Conservation (phyloP, 2,329 filamentous ascomycete genomes). For the Neofusicoccum sp. region DNA sequence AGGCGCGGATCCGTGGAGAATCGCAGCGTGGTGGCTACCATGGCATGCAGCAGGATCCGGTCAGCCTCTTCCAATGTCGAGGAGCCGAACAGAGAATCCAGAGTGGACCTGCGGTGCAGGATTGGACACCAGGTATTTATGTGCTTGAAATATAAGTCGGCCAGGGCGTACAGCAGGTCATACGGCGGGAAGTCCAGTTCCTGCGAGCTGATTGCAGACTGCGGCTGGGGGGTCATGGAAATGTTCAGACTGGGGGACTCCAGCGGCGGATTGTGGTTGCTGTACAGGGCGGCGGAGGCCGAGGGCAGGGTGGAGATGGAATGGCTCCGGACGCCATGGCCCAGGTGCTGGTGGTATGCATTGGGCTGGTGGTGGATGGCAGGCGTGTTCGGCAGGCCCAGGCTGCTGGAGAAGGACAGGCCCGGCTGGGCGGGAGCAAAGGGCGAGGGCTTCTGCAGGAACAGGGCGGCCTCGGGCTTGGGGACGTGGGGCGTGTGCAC, state of each 20-base stretch:
- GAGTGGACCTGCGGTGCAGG: conserved; percentile 76
- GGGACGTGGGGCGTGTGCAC: conserved; percentile 43
- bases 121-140: conserved; percentile 77
- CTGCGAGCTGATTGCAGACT: conserved; percentile 26
- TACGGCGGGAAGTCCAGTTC: conserved; percentile 57
- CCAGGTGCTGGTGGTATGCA: conserved; percentile 17
- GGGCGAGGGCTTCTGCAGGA: conserved; percentile 44
- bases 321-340: conserved; percentile 19
- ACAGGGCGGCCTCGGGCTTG: conserved; percentile 46
- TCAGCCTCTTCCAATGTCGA: conserved; percentile 77
- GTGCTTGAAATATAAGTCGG: conserved; percentile 63
- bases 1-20: conserved; percentile 77
- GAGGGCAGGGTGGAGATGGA: conserved; percentile 17
- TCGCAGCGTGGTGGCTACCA: conserved; percentile 81
- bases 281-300: conserved; percentile 27
- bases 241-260: conserved; percentile 60
- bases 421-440: conserved; percentile 28
- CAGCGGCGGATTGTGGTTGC: conserved; percentile 43
- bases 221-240: conserved; percentile 29
- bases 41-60: conserved; percentile 78
- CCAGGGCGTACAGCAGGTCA: conserved; percentile 58
- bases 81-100: conserved; percentile 77
- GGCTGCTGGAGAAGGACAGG: conserved; percentile 28
- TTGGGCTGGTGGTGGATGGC: conserved; percentile 17
- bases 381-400: conserved; percentile 11